Percentiles rank a stretch among this genome's conserved stretches.
phyloP scores from a whole-genome alignment of 2,329 filamentous ascomycete genomes.

The Colletotrichum somersetense region DNA sequence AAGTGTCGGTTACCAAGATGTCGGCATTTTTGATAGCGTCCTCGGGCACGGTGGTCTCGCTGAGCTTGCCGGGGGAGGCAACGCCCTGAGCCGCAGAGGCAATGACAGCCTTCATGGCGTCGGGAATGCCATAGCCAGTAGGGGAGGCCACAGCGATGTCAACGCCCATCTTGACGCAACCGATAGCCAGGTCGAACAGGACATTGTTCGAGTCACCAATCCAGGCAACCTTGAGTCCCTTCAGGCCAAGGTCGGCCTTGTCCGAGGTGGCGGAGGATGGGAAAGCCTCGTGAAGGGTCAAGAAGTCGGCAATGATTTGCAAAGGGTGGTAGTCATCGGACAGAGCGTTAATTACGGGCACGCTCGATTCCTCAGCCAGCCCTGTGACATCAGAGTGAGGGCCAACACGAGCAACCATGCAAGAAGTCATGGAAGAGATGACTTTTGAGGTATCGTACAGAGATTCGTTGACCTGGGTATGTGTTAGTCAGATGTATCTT shows the following conservation, averaged over 20 bases:
- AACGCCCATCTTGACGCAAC: slow-evolving; percentile 86
- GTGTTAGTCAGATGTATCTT: slow-evolving; percentile 19
- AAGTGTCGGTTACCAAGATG: slow-evolving; percentile 95
- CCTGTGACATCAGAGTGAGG: slow-evolving; percentile 80
- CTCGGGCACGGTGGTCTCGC: slow-evolving; percentile 83
- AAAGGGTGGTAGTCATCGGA: slow-evolving; percentile 94
- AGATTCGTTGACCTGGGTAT: slow-evolving; percentile 83
- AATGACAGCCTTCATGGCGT: slow-evolving; percentile 80
- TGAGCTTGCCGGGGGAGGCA: slow-evolving; percentile 72
- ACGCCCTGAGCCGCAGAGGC: slow-evolving; percentile 70
- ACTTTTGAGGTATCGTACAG: slow-evolving; percentile 93
- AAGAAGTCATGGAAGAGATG: slow-evolving; percentile 92
- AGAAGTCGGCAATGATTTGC: slow-evolving; percentile 93
- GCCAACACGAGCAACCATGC: slow-evolving; percentile 84
- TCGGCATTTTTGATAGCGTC: slow-evolving; percentile 89
- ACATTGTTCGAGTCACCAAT: slow-evolving; percentile 98
- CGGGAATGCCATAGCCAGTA: slow-evolving; percentile 83
- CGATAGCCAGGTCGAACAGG: slow-evolving; percentile 92
- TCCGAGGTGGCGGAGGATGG: slow-evolving; percentile 55
- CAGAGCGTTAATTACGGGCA: slow-evolving; percentile 88
- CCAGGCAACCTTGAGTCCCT: slow-evolving; percentile 94
- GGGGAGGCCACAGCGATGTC: slow-evolving; percentile 91
- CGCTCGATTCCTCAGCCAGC: slow-evolving; percentile 78
- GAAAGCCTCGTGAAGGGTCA: slow-evolving; percentile 88
- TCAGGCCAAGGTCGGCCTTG: slow-evolving; percentile 70